These are phyloP conservation scores for Musa troglodytarum DNA, from an alignment of 176 grass and related monocot genomes.

Conservation along the genomic window DNA sequence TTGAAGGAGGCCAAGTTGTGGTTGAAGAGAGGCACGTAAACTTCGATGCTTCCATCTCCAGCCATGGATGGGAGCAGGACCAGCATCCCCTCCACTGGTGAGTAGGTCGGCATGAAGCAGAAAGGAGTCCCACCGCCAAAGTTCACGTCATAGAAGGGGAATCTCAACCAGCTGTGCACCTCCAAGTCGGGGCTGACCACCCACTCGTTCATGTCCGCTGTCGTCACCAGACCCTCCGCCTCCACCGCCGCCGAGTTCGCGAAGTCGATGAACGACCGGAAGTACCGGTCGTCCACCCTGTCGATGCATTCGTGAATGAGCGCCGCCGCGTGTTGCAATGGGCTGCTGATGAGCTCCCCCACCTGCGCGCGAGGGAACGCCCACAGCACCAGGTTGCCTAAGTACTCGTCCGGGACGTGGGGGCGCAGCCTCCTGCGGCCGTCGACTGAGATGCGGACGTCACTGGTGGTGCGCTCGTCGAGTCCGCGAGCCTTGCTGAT, in stretches of 20 bases:
- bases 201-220: conserved; percentile 28
- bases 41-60: conserved; percentile 54
- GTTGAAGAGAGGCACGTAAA: conserved; percentile 45
- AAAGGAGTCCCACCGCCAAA: conserved; percentile 42
- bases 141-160: conserved; percentile 56
- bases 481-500: conserved; percentile 34
- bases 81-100: conserved; percentile 47
- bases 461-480: conserved; percentile 7
- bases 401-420: conserved; percentile 31
- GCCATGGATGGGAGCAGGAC: conserved; percentile 45
- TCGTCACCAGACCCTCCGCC: conserved; percentile 34
- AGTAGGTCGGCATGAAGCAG: conserved; percentile 64
- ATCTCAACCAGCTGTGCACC: conserved; percentile 55
- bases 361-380: conserved; percentile 42
- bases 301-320: conserved; percentile 42
- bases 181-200: conserved; percentile 52
- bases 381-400: conserved; percentile 62
- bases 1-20: conserved; percentile 57
- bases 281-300: conserved; percentile 36
- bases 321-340: conserved; percentile 40
- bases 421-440: conserved; percentile 32
- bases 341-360: conserved; percentile 26
- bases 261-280: conserved; percentile 62
- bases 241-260: conserved; percentile 27
- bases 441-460: conserved; percentile 50